phyloP scores from a whole-genome alignment of 2,329 filamentous ascomycete species.

The Beauveria sp. region DNA sequence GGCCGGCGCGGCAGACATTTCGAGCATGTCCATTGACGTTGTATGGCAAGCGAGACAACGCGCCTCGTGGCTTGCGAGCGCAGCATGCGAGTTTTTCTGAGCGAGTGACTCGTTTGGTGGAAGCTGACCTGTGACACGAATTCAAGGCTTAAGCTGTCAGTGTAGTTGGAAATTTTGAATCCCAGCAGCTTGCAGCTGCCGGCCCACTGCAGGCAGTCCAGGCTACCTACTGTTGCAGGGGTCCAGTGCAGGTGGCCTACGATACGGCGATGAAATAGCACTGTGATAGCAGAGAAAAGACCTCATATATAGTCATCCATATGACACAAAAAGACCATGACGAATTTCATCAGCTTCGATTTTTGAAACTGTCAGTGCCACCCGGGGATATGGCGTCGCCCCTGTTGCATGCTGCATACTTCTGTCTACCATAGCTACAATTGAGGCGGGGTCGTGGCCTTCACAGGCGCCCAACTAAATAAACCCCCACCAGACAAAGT shows the following conservation, averaged over 20 bases:
- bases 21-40: conserved; percentile 25
- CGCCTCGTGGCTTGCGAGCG: conserved; percentile 19
- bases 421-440: not conserved
- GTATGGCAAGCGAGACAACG: conserved; percentile 14
- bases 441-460: not conserved
- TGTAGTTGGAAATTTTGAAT: not conserved
- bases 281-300: not conserved
- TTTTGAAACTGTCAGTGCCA: too few relatives aligned
- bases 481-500: conserved; percentile 10
- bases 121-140: not conserved
- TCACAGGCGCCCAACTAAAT: not conserved
- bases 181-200: not conserved
- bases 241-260: not conserved
- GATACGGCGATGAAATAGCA: not conserved
- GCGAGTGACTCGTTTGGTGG: conserved; percentile 4
- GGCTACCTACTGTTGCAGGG: not conserved
- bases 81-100: conserved; percentile 21
- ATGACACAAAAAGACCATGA: not conserved
- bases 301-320: not conserved
- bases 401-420: not conserved
- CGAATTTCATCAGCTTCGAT: not conserved
- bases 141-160: not conserved
- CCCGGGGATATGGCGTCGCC: too few relatives aligned
- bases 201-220: not conserved
- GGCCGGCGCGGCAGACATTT: conserved; percentile 20